Conservation (phyloP, 805 yeast genomes). For the Tetrapisispora namnaoensis region DNA sequence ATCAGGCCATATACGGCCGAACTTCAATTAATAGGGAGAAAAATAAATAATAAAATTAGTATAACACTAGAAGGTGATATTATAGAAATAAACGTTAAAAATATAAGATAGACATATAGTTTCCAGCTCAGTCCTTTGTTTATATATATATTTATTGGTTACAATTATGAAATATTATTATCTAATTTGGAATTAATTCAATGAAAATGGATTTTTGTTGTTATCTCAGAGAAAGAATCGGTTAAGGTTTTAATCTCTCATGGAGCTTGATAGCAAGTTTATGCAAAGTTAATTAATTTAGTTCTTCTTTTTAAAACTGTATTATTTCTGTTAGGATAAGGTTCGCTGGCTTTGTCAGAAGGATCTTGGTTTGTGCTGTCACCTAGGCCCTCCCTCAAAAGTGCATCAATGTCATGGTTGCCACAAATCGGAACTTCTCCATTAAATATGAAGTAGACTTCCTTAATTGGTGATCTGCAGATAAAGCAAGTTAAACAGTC, state of each 20-base stretch:
- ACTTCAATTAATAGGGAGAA: no score
- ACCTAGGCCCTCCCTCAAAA: conserved; percentile 9
- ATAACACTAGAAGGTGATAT: neutral
- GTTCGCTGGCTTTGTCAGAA: neutral
- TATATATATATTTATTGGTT: no score
- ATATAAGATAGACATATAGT: no score
- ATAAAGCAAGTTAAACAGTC: conserved; percentile 59
- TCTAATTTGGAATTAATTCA: no score
- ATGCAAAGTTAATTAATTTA: conserved; percentile 20
- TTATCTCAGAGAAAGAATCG: no score
- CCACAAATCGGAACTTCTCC: conserved; percentile 22
- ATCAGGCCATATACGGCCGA: no score
- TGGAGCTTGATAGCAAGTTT: neutral
- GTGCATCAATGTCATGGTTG: conserved; percentile 22
- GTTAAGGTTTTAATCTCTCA: no score
- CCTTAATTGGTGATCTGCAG: conserved; percentile 43
- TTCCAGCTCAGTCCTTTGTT: no score
- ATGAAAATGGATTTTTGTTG: no score
- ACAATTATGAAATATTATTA: no score
- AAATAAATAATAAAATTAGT: no score
- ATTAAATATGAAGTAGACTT: conserved; percentile 40
- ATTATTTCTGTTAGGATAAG: conserved; percentile 5
- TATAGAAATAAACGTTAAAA: neutral
- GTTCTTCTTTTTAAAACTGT: conserved; percentile 26
- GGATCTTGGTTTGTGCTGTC: neutral